phyloP scores from a whole-genome alignment of 129 eudicot species.

The Helianthus tuberosus region DNA sequence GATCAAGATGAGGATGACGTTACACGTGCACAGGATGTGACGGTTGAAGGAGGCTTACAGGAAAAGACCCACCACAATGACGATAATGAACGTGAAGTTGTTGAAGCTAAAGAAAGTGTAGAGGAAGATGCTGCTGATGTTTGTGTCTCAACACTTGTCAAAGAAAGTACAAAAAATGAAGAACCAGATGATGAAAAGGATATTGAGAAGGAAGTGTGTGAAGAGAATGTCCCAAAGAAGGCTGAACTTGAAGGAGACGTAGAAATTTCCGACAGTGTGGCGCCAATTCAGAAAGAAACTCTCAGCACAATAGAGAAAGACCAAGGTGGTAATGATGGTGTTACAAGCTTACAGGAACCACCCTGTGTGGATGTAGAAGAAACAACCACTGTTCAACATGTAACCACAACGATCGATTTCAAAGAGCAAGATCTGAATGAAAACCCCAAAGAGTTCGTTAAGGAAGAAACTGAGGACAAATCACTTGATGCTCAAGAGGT shows the following conservation, averaged over 20 bases:
- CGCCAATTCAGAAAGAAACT: conserved; percentile 8
- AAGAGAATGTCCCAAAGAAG: conserved; percentile 1
- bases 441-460: conserved; percentile 12
- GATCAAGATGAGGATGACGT: not conserved
- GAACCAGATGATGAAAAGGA: conserved; percentile 1
- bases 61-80: conserved; percentile 10
- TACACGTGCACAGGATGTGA: conserved; percentile 3
- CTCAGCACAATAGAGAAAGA: conserved; percentile 20
- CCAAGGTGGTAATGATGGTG: not conserved
- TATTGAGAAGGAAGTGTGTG: not conserved
- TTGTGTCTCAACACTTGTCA: not conserved
- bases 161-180: conserved; percentile 2
- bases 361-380: conserved; percentile 15
- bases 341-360: conserved; percentile 21
- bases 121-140: conserved; percentile 26
- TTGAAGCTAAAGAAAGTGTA: conserved; percentile 11
- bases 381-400: conserved; percentile 11
- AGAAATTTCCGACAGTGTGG: conserved; percentile 1
- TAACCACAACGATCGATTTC: conserved; percentile 12
- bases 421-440: conserved; percentile 23
- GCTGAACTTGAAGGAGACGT: conserved; percentile 6
- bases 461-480: conserved; percentile 12
- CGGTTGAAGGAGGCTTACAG: conserved; percentile 8
- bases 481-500: conserved; percentile 31
- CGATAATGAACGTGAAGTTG: conserved; percentile 8